A percentile compares a stretch with the other conserved stretches of the same genome.
phyloP scores from a whole-genome alignment of 495 filamentous ascomycete species.

The Aspergillus wentii region DNA sequence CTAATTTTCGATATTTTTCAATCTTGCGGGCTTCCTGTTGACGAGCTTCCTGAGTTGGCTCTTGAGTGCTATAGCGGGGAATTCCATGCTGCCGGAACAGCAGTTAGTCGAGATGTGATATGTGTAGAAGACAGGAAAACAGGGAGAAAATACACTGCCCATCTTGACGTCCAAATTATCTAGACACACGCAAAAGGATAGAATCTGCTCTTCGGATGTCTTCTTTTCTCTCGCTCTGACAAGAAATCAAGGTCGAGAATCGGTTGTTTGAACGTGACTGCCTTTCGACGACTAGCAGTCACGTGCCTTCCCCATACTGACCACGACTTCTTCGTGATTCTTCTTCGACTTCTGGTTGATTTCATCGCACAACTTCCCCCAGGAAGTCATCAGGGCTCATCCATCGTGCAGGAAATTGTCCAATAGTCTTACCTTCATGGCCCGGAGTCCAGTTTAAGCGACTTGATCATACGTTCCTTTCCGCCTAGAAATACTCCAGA shows the following conservation, averaged over 20 bases:
- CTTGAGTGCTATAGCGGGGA: slow-evolving; percentile 53
- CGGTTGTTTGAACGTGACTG: not conserved
- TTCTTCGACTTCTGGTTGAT: slow-evolving; percentile 2
- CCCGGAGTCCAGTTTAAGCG: not conserved
- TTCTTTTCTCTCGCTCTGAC: too few relatives aligned
- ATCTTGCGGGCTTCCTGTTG: slow-evolving; percentile 73
- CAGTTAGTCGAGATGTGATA: slow-evolving; percentile 9
- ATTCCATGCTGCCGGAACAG: slow-evolving; percentile 64
- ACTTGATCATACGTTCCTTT: slow-evolving; percentile 18
- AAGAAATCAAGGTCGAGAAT: too few relatives aligned
- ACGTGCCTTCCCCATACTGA: not conserved
- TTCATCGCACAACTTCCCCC: not conserved
- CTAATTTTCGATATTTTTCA: slow-evolving; percentile 67
- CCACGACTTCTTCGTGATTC: too few relatives aligned
- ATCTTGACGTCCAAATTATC: too few relatives aligned
- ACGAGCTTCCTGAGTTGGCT: slow-evolving; percentile 59
- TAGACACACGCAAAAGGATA: too few relatives aligned
- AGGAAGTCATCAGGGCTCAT: not conserved
- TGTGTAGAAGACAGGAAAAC: slow-evolving; percentile 4
- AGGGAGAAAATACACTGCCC: slow-evolving; percentile 43
- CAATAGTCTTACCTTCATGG: slow-evolving; percentile 2
- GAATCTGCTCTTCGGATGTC: too few relatives aligned
- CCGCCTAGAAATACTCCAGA: slow-evolving; percentile 3
- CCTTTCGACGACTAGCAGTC: not conserved
- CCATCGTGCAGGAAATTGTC: not conserved